A percentile compares a stretch with the other conserved stretches of the same genome.
These are phyloP conservation scores for Venustampulla echinocandica DNA, from an alignment of 495 filamentous ascomycete genomes.

Conservation along the genomic window DNA sequence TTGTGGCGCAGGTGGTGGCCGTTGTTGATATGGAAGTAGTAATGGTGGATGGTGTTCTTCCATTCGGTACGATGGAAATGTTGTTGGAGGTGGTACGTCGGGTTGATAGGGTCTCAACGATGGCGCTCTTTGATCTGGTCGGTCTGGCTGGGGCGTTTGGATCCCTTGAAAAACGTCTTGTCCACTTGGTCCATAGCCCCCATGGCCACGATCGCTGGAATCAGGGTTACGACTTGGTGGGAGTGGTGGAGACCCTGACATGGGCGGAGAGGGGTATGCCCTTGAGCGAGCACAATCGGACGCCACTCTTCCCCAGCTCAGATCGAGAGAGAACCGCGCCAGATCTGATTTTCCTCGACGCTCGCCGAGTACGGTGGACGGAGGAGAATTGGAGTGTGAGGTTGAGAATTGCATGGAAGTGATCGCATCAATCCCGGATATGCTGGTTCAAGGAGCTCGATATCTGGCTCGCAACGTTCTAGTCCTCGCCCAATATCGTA, in stretches of 20 bases:
- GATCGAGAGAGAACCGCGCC: slow-evolving; percentile 60
- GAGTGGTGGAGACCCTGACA: slow-evolving; percentile 70
- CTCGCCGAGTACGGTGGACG: slow-evolving; percentile 46
- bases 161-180: slow-evolving; percentile 28
- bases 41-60: slow-evolving; percentile 7
- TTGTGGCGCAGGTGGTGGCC: slow-evolving; percentile 17
- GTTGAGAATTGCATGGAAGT: slow-evolving; percentile 40
- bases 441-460: slow-evolving; percentile 14
- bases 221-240: slow-evolving; percentile 56
- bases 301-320: slow-evolving; percentile 58
- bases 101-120: slow-evolving; percentile 9
- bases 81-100: slow-evolving; percentile 29
- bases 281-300: slow-evolving; percentile 53
- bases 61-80: slow-evolving; percentile 11
- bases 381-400: slow-evolving; percentile 33
- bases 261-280: slow-evolving; percentile 73
- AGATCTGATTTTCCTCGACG: slow-evolving; percentile 55
- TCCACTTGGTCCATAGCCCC: slow-evolving; percentile 29
- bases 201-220: slow-evolving; percentile 48
- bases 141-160: slow-evolving; percentile 20
- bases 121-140: slow-evolving; percentile 11
- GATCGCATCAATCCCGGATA: slow-evolving; percentile 9
- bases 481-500: slow-evolving; percentile 2
- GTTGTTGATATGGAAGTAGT: slow-evolving; percentile 13
- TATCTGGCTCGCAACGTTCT: slow-evolving; percentile 3